A percentile compares a stretch with the other conserved stretches of the same genome.
phyloP scores from a whole-genome alignment of 2,329 filamentous ascomycete genomes.

The Exophiala oligosperma region DNA sequence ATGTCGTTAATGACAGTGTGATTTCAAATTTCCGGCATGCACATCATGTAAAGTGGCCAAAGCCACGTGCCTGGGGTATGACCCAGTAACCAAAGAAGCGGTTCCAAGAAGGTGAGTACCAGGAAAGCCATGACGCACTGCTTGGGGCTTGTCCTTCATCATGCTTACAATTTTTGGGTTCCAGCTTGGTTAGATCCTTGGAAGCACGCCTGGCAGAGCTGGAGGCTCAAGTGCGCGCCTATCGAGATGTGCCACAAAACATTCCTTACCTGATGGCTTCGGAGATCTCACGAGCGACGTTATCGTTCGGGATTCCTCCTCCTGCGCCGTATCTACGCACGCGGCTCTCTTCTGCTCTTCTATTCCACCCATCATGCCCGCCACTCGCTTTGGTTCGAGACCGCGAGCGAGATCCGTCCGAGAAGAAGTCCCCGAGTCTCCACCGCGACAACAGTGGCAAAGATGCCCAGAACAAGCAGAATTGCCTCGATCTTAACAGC shows the following conservation, averaged over 20 bases:
- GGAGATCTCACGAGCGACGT: neutral
- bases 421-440: neutral
- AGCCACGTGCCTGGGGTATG: neutral
- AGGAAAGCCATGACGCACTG: neutral
- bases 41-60: neutral
- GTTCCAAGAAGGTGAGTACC: neutral
- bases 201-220: neutral
- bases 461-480: conserved; percentile 35
- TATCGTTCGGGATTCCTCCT: neutral
- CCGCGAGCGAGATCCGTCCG: neutral
- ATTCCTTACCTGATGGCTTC: conserved; percentile 2
- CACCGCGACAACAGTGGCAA: conserved; percentile 3
- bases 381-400: conserved; percentile 11
- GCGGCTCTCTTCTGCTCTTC: neutral
- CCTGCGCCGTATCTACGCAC: neutral
- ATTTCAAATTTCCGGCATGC: conserved; percentile 1
- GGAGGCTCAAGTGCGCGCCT: neutral
- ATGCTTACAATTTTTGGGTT: neutral
- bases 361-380: conserved; percentile 13
- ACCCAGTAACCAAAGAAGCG: conserved; percentile 1
- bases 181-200: neutral
- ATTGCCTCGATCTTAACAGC: conserved; percentile 34
- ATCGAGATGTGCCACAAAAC: neutral
- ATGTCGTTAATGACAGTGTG: neutral
- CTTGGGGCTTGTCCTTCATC: neutral